Evolutionary conservation across 768 basidiomycete genomes (phyloP).

Genomic region (Strobilomyces confusus): DNA sequence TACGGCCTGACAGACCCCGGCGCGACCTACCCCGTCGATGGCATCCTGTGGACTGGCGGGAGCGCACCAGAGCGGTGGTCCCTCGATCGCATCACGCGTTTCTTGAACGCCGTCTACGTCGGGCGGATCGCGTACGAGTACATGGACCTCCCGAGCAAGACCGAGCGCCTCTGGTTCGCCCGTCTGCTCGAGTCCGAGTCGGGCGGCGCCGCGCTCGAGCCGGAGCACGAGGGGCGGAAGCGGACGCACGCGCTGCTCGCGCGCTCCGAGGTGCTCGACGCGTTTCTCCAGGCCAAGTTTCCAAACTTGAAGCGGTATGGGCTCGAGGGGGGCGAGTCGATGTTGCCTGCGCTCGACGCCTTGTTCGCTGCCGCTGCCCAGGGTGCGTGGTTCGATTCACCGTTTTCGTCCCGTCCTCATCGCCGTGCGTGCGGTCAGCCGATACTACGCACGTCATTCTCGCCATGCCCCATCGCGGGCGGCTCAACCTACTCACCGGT

Average conservation of each 20-base stretch:
- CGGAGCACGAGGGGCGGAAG: slow-evolving; percentile 31
- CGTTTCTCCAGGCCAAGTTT: slow-evolving; percentile 83
- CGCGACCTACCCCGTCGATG: slow-evolving; percentile 65
- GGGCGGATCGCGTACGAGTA: slow-evolving; percentile 89
- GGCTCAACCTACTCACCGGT: slow-evolving; percentile 80
- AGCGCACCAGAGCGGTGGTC: slow-evolving; percentile 55
- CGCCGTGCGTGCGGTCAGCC: slow-evolving; percentile 33
- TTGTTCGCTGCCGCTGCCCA: slow-evolving; percentile 65
- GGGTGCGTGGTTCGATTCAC: slow-evolving; percentile 34
- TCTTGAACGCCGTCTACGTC: slow-evolving; percentile 73
- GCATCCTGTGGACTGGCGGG: slow-evolving; percentile 69
- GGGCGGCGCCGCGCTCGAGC: no score
- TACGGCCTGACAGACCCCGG: slow-evolving; percentile 64
- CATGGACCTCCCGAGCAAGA: slow-evolving; percentile 85
- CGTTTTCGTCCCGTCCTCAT: not conserved
- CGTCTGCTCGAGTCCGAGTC: slow-evolving; percentile 66
- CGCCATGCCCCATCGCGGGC: slow-evolving; percentile 86
- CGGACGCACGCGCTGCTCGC: slow-evolving; percentile 68
- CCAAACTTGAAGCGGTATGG: slow-evolving; percentile 87
- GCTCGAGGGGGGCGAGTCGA: slow-evolving; percentile 89
- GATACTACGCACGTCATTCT: slow-evolving; percentile 71
- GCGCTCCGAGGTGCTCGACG: slow-evolving; percentile 77
- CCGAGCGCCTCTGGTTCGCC: slow-evolving; percentile 86
- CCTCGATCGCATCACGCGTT: slow-evolving; percentile 63
- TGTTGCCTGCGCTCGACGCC: slow-evolving; percentile 83